Evolutionary conservation across 1,139 yeast genomes (phyloP), one percentile per base, ranked within the genome.

Genomic region (Candida dubliniensis): DNA sequence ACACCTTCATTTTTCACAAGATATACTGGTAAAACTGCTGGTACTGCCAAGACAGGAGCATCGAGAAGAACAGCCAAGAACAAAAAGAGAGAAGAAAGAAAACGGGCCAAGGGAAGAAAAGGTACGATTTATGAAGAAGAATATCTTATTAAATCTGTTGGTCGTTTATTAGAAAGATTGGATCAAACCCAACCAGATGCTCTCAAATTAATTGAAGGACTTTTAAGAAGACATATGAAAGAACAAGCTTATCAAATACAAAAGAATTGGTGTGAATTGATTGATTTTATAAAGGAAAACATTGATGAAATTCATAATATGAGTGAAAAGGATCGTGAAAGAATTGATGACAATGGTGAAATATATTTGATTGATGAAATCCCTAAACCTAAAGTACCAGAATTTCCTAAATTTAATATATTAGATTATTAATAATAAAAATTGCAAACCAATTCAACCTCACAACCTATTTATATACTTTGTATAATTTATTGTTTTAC

Each of bases 91-190:
- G 97, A 93, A 65, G 99, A 93, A 63, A 82, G 99, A 58, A 95
- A 95, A 69, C 79, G 83, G 50, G 99, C 99, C 1, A 82, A 96
- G 57, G 99, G 99, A 47, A 88, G 95, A 71, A 93, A 93, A 70
- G 98, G 98, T 35, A 91, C 98, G 4, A 87, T 93, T 14, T 93
- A 93, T 59, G 99, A 93, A 65, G 99, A 95, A 61, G 99, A 93
- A 63, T 95, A 95, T 61, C 79, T 95, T 47, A 84, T 93, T 46
- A 81, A 79, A 55, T 90, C 98, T 1, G 83, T 89, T 52, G 95
- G 96, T 5, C 80, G 99, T 58, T 75, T 95, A 59, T 69, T 90
- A 40, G 97, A 89, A 50, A 80, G 99, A 55, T 69, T 93, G 49
- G 81, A 82, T 41, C 82, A 79, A 50, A 86, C 96, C 0, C 81